Evolutionary conservation across 257 asterid species (phyloP).

Genomic region (Galeopsis tetrahit): DNA sequence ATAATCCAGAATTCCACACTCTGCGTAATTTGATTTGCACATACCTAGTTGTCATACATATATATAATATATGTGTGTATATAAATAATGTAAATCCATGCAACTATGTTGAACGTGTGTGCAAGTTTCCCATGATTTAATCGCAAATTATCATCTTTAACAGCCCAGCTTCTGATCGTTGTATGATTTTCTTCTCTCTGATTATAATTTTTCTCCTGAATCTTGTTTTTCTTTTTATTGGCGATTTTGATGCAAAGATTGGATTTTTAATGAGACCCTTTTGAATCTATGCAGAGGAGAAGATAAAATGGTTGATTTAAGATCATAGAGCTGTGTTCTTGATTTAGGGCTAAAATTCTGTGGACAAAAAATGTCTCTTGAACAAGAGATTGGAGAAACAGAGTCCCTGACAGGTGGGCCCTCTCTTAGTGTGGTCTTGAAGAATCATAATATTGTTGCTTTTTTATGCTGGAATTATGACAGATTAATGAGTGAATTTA

Average conservation of each 20-base stretch:
- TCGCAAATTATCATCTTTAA: constrained; percentile 22
- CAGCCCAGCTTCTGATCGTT: constrained; percentile 30
- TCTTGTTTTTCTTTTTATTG: neutral
- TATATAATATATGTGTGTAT: neutral
- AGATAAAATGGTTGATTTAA: constrained; percentile 29
- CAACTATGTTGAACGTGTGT: constrained; percentile 50
- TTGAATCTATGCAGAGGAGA: constrained; percentile 37
- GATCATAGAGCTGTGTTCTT: constrained; percentile 29
- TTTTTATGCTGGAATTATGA: neutral
- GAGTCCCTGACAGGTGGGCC: constrained; percentile 34
- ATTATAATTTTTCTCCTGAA: neutral
- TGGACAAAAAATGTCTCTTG: constrained; percentile 44
- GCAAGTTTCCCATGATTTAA: constrained; percentile 38
- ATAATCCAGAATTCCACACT: constrained; percentile 16
- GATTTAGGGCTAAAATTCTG: constrained; percentile 32
- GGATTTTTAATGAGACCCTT: constrained; percentile 23
- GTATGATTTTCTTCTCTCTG: constrained; percentile 23
- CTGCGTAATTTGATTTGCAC: constrained; percentile 21
- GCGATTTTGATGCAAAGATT: constrained; percentile 18
- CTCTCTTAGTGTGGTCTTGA: neutral
- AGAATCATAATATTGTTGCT: neutral
- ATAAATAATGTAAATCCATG: constrained; percentile 36
- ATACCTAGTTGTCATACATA: constrained; percentile 27
- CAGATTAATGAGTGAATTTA: constrained; percentile 24
- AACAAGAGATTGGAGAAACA: constrained; percentile 34